These are phyloP conservation scores for Orbilia brochopaga DNA, from an alignment of 2,329 filamentous ascomycete genomes.

Conservation along the genomic window DNA sequence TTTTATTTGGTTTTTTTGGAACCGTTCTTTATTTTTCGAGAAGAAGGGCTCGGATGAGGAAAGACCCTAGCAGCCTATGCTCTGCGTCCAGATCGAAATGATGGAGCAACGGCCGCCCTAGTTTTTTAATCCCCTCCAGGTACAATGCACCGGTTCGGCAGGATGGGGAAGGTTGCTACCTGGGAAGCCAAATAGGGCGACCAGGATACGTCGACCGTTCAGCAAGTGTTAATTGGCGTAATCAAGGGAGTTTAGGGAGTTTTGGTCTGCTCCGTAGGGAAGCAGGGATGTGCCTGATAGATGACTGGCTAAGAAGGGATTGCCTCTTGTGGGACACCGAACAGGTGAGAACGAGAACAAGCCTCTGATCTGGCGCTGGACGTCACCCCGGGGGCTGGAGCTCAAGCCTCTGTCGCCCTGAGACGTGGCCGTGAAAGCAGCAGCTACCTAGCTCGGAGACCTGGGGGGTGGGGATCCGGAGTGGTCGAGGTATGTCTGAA, in stretches of 20 bases:
- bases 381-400: conserved; percentile 35
- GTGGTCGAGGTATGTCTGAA: conserved; percentile 27
- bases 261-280: conserved; percentile 42
- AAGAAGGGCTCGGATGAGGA: conserved; percentile 50
- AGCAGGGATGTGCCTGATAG: conserved; percentile 50
- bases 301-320: conserved; percentile 49
- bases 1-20: conserved; percentile 39
- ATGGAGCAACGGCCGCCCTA: conserved; percentile 50
- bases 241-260: conserved; percentile 51
- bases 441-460: conserved; percentile 31
- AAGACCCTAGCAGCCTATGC: conserved; percentile 44
- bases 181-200: conserved; percentile 50
- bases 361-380: conserved; percentile 37
- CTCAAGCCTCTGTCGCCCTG: conserved; percentile 48
- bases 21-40: conserved; percentile 32
- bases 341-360: too few species aligned
- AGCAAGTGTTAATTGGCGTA: conserved; percentile 50
- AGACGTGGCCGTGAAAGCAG: conserved; percentile 48
- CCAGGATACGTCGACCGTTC: conserved; percentile 43
- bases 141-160: conserved; percentile 40
- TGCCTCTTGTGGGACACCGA: conserved; percentile 50
- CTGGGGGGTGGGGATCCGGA: conserved; percentile 24
- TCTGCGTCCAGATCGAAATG: conserved; percentile 50
- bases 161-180: conserved; percentile 51
- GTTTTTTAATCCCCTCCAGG: conserved; percentile 47